phyloP scores from a whole-genome alignment of 331 rosid species.

The Dryas integrifolia region DNA sequence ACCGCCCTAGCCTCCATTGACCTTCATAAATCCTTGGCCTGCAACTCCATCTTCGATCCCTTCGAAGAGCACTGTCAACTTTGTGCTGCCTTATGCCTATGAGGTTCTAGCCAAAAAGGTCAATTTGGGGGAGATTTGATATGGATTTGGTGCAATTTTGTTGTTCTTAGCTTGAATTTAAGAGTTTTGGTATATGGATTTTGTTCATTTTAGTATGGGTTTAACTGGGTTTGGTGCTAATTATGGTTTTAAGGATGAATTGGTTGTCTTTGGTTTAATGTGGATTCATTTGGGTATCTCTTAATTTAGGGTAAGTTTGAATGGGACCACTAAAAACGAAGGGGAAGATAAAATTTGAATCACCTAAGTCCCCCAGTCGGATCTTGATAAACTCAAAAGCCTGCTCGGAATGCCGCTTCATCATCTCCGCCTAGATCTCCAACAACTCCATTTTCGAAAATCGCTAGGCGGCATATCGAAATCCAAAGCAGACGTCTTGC shows the following conservation, averaged over 20 bases:
- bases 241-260: neutral
- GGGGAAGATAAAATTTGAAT: no score
- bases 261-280: neutral
- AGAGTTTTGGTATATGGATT: neutral
- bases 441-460: no score
- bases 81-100: slow-evolving; percentile 83
- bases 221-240: neutral
- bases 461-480: no score
- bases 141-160: neutral
- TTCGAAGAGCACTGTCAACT: slow-evolving; percentile 79
- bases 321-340: neutral
- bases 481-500: no score
- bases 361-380: no score
- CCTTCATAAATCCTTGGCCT: slow-evolving; percentile 73
- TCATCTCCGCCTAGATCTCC: no score
- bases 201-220: neutral
- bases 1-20: slow-evolving; percentile 69
- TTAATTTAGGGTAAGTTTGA: neutral
- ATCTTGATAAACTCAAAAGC: no score
- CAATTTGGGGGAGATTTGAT: neutral
- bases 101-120: slow-evolving; percentile 85
- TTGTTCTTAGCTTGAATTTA: neutral
- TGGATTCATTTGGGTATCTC: neutral
- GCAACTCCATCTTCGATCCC: slow-evolving; percentile 65
- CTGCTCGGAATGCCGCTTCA: no score